A percentile compares a stretch with the other conserved stretches of the same genome.
Conservation (phyloP, 441 rosid genomes). For the Metrosideros polymorpha region DNA sequence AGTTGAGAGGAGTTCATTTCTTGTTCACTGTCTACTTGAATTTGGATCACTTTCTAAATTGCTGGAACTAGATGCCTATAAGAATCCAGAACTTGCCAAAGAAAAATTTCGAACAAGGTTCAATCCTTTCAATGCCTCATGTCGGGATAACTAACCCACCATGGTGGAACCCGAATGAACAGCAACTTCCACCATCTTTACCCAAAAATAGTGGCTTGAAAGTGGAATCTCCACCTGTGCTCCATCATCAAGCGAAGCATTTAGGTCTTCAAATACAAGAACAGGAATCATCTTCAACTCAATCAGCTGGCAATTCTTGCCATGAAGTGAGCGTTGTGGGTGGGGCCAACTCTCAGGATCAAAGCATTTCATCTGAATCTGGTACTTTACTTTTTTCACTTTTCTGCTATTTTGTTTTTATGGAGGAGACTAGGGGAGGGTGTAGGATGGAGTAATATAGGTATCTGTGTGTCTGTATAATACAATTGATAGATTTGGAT, state of each 20-base stretch:
- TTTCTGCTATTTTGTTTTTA: neutral
- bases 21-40: neutral
- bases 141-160: conserved; percentile 12
- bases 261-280: conserved; percentile 24
- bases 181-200: conserved; percentile 2
- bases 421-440: neutral
- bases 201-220: conserved; percentile 15
- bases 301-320: conserved; percentile 20
- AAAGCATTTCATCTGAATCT: conserved; percentile 30
- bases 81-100: conserved; percentile 19
- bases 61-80: conserved; percentile 18
- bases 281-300: conserved; percentile 25
- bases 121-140: conserved; percentile 1
- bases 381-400: conserved; percentile 12
- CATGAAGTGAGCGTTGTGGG: conserved; percentile 18
- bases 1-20: conserved; percentile 4
- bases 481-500: neutral
- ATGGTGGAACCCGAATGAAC: conserved; percentile 25
- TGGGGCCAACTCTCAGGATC: conserved; percentile 28
- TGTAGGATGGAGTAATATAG: neutral
- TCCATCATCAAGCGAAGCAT: conserved; percentile 16
- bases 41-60: neutral
- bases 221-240: conserved; percentile 11
- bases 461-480: neutral
- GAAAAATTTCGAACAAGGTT: conserved; percentile 11